Evolutionary conservation across 1,139 yeast species (phyloP), one percentile per base, ranked within the genome.

Genomic region (Suzukiozyma palmioleophila): DNA sequence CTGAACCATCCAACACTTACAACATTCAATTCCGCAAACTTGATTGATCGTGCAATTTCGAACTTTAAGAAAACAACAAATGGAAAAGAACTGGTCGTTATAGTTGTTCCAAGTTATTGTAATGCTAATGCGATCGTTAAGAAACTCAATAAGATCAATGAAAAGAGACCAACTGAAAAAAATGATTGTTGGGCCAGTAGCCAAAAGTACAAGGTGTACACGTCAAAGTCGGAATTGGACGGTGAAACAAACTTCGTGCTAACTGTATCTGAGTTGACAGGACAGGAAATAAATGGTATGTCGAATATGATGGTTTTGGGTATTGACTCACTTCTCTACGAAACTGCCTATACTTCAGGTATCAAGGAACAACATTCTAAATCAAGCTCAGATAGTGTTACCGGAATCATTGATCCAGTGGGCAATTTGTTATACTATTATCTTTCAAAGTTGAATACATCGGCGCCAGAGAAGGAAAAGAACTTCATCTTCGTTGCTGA

Each of bases 371-470:
- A 12, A n/a, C 3, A 14, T 25, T n/a, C 33, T 5, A 24, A 11
- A 18, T 10, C 37, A 22, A 35, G 25, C 24, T 21, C 32, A 6
- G 33, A 40, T 6, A 38, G 39, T 12, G 39, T 54, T 6, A 37
- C 55, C 0, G 66, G 66, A 14, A 43, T 61, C 8, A 40, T 44
- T n/a, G 53, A 57, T 30, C 64, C 66, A 2, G 40, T 47, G 26
- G 48, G 49, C 32, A 65, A 61, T 42, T 47, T 62, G 33, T 40
- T 48, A n/a, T 38, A 42, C 15, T 52, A 50, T 24, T 59, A 59
- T 40, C 36, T 57, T 10, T 42, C 44, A 24, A 54, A 50, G 40
- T 39, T 56, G 30, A 33, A 33, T 16, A 3, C 22, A 8, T 33
- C 36, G 3, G 14, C 5, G 3, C 9, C 30, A 13, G 9, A 16